These are phyloP conservation scores for Penicillium angulare DNA, from an alignment of 495 filamentous ascomycete species.

Conservation along the genomic window DNA sequence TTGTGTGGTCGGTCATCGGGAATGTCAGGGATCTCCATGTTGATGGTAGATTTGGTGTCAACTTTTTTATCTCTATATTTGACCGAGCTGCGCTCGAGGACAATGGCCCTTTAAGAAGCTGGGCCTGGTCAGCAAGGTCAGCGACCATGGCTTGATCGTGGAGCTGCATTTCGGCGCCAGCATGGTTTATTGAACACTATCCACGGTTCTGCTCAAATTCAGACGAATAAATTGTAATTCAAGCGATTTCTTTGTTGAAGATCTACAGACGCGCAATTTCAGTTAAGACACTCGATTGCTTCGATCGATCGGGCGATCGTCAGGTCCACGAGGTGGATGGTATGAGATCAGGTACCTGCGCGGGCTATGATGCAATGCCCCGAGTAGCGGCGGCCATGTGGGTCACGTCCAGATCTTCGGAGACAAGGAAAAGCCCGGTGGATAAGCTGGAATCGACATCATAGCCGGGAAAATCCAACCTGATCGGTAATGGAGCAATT, in stretches of 20 bases:
- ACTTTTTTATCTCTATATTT: background rate
- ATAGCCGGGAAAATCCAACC: background rate
- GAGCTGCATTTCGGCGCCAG: background rate
- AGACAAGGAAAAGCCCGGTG: background rate
- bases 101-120: slow-evolving; percentile 3
- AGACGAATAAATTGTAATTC: slow-evolving; percentile 14
- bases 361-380: slow-evolving; percentile 16
- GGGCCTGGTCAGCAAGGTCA: background rate
- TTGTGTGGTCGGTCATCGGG: slow-evolving; percentile 17
- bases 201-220: slow-evolving; percentile 7
- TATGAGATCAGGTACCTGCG: slow-evolving; percentile 9
- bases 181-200: slow-evolving; percentile 4
- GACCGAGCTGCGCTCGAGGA: background rate
- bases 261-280: slow-evolving; percentile 12
- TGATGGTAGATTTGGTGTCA: background rate
- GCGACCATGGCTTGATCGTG: slow-evolving; percentile 3
- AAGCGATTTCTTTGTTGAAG: background rate
- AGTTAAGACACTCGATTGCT: background rate
- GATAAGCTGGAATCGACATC: background rate
- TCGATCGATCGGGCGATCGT: slow-evolving; percentile 24
- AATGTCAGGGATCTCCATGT: slow-evolving; percentile 22
- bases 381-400: slow-evolving; percentile 4
- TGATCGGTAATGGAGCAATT: background rate
- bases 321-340: slow-evolving; percentile 8
- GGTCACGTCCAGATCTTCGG: background rate